A percentile compares a stretch with the other conserved stretches of the same genome.
Conservation (phyloP, 192 early-diverging fungal genomes). For the Coemansia sp. region DNA sequence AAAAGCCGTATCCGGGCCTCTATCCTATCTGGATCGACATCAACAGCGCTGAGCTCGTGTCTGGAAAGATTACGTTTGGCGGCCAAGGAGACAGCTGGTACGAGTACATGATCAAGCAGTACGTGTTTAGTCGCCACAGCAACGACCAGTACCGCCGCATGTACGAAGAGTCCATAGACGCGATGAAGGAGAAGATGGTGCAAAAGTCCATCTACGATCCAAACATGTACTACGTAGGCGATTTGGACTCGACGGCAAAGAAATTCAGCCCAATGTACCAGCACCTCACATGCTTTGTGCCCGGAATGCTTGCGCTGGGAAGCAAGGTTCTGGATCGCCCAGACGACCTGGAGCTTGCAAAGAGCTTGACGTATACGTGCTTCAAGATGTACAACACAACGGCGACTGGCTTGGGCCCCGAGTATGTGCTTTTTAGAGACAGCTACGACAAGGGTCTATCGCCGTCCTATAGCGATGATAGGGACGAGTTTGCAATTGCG, state of each 20-base stretch:
- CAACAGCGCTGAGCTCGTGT: slow-evolving; percentile 22
- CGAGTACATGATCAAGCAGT: slow-evolving; percentile 57
- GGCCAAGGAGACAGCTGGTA: slow-evolving; percentile 56
- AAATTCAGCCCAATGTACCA: slow-evolving; percentile 50
- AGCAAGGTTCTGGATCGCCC: slow-evolving; percentile 54
- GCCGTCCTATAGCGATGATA: slow-evolving; percentile 10
- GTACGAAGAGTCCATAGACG: slow-evolving; percentile 53
- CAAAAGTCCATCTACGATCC: slow-evolving; percentile 38
- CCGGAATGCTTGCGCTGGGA: slow-evolving; percentile 68
- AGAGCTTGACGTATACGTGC: slow-evolving; percentile 48
- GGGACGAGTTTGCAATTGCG: slow-evolving; percentile 30
- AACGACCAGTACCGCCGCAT: slow-evolving; percentile 51
- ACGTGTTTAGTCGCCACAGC: slow-evolving; percentile 36
- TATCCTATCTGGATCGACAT: slow-evolving; percentile 61
- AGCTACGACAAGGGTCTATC: slow-evolving; percentile 29
- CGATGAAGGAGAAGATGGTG: slow-evolving; percentile 51
- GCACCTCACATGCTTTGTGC: slow-evolving; percentile 65
- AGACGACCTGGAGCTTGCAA: slow-evolving; percentile 53
- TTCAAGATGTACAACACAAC: slow-evolving; percentile 76
- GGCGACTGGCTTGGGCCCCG: slow-evolving; percentile 75
- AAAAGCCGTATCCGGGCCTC: slow-evolving; percentile 55
- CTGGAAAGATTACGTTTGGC: slow-evolving; percentile 53
- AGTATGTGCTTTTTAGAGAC: slow-evolving; percentile 79
- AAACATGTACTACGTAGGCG: slow-evolving; percentile 46
- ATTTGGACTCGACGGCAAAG: slow-evolving; percentile 41